phyloP scores from a whole-genome alignment of 768 basidiomycete species.

The Pilatotrama ljubarskyi region DNA sequence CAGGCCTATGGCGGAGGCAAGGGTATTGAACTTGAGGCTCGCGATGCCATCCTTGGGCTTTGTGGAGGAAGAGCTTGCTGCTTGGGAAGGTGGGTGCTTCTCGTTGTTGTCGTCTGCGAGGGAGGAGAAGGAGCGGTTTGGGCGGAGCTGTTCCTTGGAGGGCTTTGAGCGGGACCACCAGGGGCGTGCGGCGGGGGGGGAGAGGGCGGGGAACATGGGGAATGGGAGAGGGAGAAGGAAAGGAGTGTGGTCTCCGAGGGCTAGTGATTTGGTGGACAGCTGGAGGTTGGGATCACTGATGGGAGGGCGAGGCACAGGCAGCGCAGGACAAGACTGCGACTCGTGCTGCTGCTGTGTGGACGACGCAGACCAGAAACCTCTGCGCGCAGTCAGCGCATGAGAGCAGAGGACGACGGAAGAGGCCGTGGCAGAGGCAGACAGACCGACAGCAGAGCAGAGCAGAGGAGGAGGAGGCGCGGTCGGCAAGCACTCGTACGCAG shows the following conservation, averaged over 20 bases:
- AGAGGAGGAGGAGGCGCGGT: no score
- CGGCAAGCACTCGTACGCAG: background rate
- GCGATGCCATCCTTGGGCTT: slow-evolving; percentile 26
- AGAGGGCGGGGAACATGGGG: slow-evolving; percentile 28
- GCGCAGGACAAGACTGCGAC: no score
- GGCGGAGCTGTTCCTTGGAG: slow-evolving; percentile 26
- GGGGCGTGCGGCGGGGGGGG: slow-evolving; percentile 23
- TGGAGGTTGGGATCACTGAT: slow-evolving; percentile 24
- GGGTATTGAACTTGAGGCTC: slow-evolving; percentile 51
- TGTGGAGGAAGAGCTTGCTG: slow-evolving; percentile 6
- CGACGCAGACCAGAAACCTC: background rate
- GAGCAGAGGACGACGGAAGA: no score
- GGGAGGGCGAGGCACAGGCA: background rate
- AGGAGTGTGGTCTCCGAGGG: slow-evolving; percentile 27
- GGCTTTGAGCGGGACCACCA: slow-evolving; percentile 39
- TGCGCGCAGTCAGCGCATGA: no score
- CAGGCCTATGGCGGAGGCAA: slow-evolving; percentile 63
- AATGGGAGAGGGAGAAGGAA: slow-evolving; percentile 23
- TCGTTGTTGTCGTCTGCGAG: slow-evolving; percentile 22
- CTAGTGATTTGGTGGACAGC: slow-evolving; percentile 21
- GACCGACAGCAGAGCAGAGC: no score
- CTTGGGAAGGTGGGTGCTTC: slow-evolving; percentile 12
- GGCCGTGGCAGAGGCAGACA: no score
- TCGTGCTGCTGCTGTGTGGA: background rate
- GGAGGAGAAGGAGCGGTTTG: slow-evolving; percentile 22